These are phyloP conservation scores for Chenopodium formosanum DNA, from an alignment of 148 eudicot genomes.

Conservation along the genomic window DNA sequence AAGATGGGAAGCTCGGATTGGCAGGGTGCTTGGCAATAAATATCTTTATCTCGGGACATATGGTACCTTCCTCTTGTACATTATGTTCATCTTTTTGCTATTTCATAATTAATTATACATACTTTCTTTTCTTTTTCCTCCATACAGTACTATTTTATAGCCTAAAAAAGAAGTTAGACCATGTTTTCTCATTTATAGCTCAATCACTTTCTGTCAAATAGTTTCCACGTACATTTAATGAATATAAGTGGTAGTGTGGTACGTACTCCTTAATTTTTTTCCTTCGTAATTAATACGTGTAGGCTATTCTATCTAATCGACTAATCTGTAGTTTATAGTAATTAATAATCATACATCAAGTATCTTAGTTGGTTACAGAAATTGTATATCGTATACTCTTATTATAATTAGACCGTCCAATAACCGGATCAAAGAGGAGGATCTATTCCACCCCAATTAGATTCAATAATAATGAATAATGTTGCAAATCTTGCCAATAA, in stretches of 20 bases:
- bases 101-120: not conserved
- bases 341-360: too few relatives aligned
- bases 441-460: too few relatives aligned
- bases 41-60: constrained; percentile 86
- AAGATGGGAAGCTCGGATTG: constrained; percentile 94
- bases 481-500: not conserved
- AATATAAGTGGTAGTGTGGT: too few relatives aligned
- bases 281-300: not conserved
- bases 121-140: not conserved
- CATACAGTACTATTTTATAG: not conserved
- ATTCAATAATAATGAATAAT: not conserved
- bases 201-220: not conserved
- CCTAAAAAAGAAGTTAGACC: not conserved
- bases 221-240: not conserved
- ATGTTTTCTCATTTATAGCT: not conserved
- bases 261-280: too few relatives aligned
- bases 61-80: constrained; percentile 35
- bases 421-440: too few relatives aligned
- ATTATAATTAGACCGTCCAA: too few relatives aligned
- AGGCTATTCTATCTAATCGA: not conserved
- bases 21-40: constrained; percentile 84
- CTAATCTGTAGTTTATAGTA: too few relatives aligned
- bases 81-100: not conserved
- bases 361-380: too few relatives aligned
- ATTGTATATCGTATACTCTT: too few relatives aligned